These are phyloP conservation scores for Cercospora berteroae DNA, from an alignment of 2,329 filamentous ascomycete species.

Conservation along the genomic window DNA sequence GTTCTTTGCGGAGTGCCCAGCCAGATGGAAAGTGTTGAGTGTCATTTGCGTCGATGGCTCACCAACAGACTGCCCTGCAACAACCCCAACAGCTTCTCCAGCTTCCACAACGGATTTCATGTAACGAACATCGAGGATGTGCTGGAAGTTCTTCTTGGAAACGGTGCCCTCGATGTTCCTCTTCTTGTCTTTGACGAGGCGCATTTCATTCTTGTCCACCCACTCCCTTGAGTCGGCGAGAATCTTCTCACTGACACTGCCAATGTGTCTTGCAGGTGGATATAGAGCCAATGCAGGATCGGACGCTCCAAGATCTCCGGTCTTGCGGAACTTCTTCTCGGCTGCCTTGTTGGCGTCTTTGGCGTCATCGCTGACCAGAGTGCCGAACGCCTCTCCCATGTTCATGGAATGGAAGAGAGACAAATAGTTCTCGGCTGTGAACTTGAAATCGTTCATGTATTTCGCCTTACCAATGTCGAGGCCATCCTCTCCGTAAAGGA, in stretches of 20 bases:
- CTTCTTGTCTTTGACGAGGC: slow-evolving; percentile 60
- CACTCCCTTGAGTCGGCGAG: slow-evolving; percentile 71
- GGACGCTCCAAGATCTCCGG: slow-evolving; percentile 62
- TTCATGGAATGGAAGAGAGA: slow-evolving; percentile 76
- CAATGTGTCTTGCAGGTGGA: slow-evolving; percentile 73
- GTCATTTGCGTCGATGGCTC: slow-evolving; percentile 99
- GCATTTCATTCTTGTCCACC: slow-evolving; percentile 63
- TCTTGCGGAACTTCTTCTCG: slow-evolving; percentile 78
- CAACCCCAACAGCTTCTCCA: slow-evolving; percentile 93
- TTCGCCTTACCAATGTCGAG: slow-evolving; percentile 92
- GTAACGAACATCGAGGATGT: slow-evolving; percentile 87
- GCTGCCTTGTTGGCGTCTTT: slow-evolving; percentile 60
- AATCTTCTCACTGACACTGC: slow-evolving; percentile 87
- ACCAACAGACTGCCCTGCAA: slow-evolving; percentile 93
- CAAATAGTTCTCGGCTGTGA: slow-evolving; percentile 79
- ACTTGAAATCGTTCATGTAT: slow-evolving; percentile 85
- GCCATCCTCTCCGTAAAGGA: slow-evolving; percentile 94
- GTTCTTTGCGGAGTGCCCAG: slow-evolving; percentile 96
- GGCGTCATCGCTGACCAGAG: slow-evolving; percentile 66
- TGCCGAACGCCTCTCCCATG: slow-evolving; percentile 53
- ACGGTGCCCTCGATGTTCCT: slow-evolving; percentile 47
- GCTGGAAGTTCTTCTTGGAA: slow-evolving; percentile 72
- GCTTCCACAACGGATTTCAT: slow-evolving; percentile 88
- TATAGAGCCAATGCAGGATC: slow-evolving; percentile 74
- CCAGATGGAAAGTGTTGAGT: slow-evolving; percentile 98